Conservation (phyloP, 371 early-diverging fungal genomes). For the Mucor indicus region DNA sequence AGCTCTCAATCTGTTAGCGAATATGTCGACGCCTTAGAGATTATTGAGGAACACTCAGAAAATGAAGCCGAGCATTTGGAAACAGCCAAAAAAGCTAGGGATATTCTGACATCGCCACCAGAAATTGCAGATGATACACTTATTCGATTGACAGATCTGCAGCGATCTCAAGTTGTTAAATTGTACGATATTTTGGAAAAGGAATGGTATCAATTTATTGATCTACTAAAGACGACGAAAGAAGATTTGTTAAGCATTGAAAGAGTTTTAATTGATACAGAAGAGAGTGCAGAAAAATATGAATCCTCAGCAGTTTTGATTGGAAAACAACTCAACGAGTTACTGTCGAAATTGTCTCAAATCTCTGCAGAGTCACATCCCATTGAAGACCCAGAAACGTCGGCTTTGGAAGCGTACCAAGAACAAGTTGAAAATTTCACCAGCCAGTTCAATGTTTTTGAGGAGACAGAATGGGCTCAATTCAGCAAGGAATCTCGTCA, state of each 20-base stretch:
- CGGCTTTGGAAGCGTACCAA: too few species aligned
- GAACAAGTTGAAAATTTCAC: conserved; percentile 18
- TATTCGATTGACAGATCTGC: conserved; percentile 40
- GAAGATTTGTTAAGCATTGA: conserved; percentile 33
- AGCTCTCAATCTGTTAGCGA: conserved; percentile 29
- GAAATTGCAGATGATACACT: conserved; percentile 36
- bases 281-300: conserved; percentile 26
- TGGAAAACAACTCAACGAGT: conserved; percentile 1
- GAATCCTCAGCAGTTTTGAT: conserved; percentile 15
- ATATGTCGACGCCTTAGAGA: conserved; percentile 37
- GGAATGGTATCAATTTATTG: conserved; percentile 40
- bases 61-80: conserved; percentile 23
- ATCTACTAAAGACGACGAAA: conserved; percentile 32
- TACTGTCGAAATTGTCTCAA: too few species aligned
- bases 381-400: too few species aligned
- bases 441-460: conserved; percentile 10
- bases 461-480: conserved; percentile 22
- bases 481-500: conserved; percentile 14
- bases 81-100: conserved; percentile 29
- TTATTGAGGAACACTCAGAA: conserved; percentile 34
- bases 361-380: too few species aligned
- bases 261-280: conserved; percentile 26
- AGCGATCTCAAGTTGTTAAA: conserved; percentile 28
- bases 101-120: conserved; percentile 25
- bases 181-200: conserved; percentile 30